phyloP scores from a whole-genome alignment of 1,139 yeast genomes.

The Taphrina pruni region DNA sequence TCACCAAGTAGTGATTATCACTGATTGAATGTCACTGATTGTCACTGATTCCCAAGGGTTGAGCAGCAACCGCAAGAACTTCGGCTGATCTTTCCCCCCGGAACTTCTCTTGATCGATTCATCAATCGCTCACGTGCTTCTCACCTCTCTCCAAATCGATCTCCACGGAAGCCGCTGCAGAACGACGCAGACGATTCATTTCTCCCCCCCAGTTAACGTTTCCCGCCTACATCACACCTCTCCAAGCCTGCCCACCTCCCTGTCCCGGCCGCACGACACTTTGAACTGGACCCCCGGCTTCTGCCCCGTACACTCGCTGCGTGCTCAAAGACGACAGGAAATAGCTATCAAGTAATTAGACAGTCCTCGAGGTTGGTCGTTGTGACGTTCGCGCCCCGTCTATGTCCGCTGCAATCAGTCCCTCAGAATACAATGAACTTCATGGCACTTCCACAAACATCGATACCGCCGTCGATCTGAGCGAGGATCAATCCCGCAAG shows the following conservation, averaged over 20 bases:
- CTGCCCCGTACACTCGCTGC: no score
- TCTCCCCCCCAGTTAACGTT: neutral
- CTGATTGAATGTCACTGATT: neutral
- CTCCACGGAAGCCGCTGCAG: no score
- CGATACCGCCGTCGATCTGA: conserved; percentile 38
- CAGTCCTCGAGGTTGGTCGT: neutral
- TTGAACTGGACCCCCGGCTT: neutral
- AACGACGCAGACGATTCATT: neutral
- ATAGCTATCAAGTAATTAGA: no score
- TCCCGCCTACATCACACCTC: neutral
- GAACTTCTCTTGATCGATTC: neutral
- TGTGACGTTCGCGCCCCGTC: conserved; percentile 1
- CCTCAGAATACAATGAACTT: conserved; percentile 26
- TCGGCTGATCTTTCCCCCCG: conserved; percentile 3
- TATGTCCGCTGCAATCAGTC: conserved; percentile 2
- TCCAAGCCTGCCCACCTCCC: neutral
- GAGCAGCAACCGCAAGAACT: neutral
- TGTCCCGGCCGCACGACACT: neutral
- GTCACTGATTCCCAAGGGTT: no score
- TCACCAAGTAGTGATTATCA: neutral
- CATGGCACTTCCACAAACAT: conserved; percentile 35
- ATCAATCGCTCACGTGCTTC: neutral
- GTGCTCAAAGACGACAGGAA: no score
- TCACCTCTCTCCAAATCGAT: no score
- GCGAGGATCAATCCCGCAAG: conserved; percentile 31